phyloP scores from a whole-genome alignment of 2,329 filamentous ascomycete species.

The Claviceps sp. region DNA sequence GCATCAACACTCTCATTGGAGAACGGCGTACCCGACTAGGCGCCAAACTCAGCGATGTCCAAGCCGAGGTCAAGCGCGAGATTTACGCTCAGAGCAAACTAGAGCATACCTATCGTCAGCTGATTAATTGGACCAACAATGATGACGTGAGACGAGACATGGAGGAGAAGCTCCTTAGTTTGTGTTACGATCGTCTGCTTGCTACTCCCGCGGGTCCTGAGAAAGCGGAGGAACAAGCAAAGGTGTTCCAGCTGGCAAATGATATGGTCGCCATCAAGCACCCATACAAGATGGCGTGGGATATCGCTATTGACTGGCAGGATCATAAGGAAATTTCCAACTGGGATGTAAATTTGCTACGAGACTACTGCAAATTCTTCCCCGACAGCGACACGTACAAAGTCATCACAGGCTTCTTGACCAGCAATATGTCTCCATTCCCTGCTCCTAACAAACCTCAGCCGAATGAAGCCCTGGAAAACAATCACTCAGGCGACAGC shows the following conservation, averaged over 20 bases:
- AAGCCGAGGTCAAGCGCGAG: constrained; percentile 74
- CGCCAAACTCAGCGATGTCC: constrained; percentile 72
- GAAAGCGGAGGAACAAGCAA: constrained; percentile 57
- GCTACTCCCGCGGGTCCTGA: constrained; percentile 49
- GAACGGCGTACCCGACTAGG: constrained; percentile 81
- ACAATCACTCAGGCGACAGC: constrained; percentile 36
- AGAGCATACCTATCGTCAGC: constrained; percentile 65
- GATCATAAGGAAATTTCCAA: constrained; percentile 62
- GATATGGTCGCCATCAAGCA: constrained; percentile 97
- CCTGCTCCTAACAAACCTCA: constrained; percentile 25
- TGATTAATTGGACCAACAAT: constrained; percentile 83
- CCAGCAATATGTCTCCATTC: constrained; percentile 75
- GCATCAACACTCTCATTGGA: constrained; percentile 79
- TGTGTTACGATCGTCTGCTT: constrained; percentile 65
- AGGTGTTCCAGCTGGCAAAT: constrained; percentile 63
- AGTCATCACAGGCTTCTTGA: constrained; percentile 69
- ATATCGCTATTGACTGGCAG: constrained; percentile 78
- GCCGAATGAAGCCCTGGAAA: constrained; percentile 12
- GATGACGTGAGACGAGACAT: constrained; percentile 73
- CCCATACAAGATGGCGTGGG: constrained; percentile 80
- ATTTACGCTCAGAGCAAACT: constrained; percentile 63
- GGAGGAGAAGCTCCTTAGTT: constrained; percentile 78
- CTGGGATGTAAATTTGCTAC: constrained; percentile 65
- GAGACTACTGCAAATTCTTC: constrained; percentile 73
- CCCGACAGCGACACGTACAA: constrained; percentile 72